phyloP scores from a whole-genome alignment of 441 rosid species.

The Macaranga tanarius region DNA sequence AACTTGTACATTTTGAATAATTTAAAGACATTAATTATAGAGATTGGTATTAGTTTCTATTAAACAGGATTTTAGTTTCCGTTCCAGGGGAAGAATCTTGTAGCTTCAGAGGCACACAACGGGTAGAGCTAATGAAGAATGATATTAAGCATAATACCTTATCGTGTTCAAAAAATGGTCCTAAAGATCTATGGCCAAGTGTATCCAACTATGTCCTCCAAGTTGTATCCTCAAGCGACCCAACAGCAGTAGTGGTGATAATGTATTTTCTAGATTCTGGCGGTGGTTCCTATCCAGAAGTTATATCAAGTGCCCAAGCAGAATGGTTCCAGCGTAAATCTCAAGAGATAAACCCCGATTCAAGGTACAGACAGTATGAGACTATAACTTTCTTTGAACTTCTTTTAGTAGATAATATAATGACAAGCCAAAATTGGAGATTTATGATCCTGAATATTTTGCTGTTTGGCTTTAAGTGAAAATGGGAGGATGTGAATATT shows the following conservation, averaged over 20 bases:
- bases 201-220: conserved; percentile 66
- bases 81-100: conserved; percentile 41
- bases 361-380: conserved; percentile 40
- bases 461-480: neutral
- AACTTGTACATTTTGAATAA: neutral
- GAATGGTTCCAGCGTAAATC: conserved; percentile 68
- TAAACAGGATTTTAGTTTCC: conserved; percentile 5
- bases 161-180: conserved; percentile 55
- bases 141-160: conserved; percentile 47
- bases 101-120: conserved; percentile 53
- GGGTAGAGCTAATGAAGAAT: conserved; percentile 54
- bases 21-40: neutral
- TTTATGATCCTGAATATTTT: neutral
- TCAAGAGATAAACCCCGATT: conserved; percentile 56
- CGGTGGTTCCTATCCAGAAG: conserved; percentile 80
- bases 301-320: conserved; percentile 69
- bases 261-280: conserved; percentile 91
- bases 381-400: neutral
- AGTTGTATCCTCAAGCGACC: conserved; percentile 39
- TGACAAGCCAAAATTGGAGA: neutral
- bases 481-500: neutral
- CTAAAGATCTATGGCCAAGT: conserved; percentile 73
- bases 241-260: conserved; percentile 37
- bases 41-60: conserved; percentile 10
- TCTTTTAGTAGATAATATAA: neutral